A percentile compares a stretch with the other conserved stretches of the same genome.
These are phyloP conservation scores for Nemania abortiva DNA, from an alignment of 2,329 filamentous ascomycete species.

Conservation along the genomic window DNA sequence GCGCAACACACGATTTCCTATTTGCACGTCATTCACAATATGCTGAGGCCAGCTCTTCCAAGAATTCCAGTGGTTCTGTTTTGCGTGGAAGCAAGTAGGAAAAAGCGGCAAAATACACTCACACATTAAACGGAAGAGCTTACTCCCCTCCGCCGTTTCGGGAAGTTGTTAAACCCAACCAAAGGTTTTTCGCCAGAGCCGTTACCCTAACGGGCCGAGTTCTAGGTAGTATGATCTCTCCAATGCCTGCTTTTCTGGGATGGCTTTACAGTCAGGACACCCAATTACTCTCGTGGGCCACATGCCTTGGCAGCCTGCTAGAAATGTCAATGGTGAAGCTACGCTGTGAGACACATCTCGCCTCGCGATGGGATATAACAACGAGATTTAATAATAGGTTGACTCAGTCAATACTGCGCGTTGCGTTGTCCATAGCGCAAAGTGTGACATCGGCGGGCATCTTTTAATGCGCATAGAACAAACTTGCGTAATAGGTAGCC, in stretches of 20 bases:
- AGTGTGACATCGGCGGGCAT: background rate
- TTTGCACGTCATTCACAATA: conserved; percentile 40
- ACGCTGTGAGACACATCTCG: conserved; percentile 42
- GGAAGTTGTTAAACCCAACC: conserved; percentile 38
- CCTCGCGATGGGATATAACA: conserved; percentile 37
- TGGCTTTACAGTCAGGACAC: conserved; percentile 37
- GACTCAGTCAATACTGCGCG: background rate
- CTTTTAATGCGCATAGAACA: background rate
- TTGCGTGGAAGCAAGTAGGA: conserved; percentile 40
- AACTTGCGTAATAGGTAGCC: background rate
- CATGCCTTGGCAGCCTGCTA: conserved; percentile 41
- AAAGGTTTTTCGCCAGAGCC: conserved; percentile 21
- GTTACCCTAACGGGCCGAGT: conserved; percentile 49
- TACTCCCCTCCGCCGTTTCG: conserved; percentile 43
- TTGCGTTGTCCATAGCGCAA: conserved; percentile 19
- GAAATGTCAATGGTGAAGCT: conserved; percentile 44
- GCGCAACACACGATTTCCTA: conserved; percentile 46
- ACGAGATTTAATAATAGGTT: conserved; percentile 31
- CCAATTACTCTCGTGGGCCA: conserved; percentile 40
- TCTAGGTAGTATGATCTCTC: conserved; percentile 47
- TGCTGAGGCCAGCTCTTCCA: conserved; percentile 39
- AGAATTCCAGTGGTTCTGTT: conserved; percentile 41
- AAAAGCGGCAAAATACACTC: conserved; percentile 48
- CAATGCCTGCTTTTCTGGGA: conserved; percentile 42
- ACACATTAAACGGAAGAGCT: conserved; percentile 47